A percentile compares a stretch with the other conserved stretches of the same genome.
Evolutionary conservation across 352 stramenopile genomes (phyloP).

Genomic region (Achlya hypogyna): DNA sequence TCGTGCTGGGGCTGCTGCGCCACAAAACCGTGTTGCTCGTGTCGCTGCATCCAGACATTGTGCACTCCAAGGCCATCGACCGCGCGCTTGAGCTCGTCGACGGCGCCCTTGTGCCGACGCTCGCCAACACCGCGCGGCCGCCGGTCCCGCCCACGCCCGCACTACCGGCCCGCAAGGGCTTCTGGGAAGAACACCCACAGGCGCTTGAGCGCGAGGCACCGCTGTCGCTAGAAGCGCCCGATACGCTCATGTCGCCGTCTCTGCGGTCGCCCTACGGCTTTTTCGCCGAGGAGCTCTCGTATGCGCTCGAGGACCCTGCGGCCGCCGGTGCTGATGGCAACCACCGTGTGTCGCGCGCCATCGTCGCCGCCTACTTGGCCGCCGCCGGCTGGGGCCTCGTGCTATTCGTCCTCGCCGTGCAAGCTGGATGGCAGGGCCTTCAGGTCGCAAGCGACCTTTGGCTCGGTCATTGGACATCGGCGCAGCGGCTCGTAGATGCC

Average conservation of each 20-base stretch:
- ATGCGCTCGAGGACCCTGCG: neutral
- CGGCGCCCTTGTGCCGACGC: neutral
- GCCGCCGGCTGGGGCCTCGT: neutral
- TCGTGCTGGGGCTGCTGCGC: slow-evolving; percentile 38
- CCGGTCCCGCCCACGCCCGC: neutral
- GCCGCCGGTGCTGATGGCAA: neutral
- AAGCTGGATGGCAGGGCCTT: neutral
- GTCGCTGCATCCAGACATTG: slow-evolving; percentile 25
- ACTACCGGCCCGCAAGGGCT: neutral
- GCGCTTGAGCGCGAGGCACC: neutral
- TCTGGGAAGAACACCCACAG: slow-evolving; percentile 7
- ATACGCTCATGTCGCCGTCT: slow-evolving; percentile 8
- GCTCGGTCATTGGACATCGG: slow-evolving; percentile 10
- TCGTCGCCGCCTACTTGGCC: neutral
- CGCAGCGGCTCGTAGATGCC: neutral
- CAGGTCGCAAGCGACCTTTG: slow-evolving; percentile 11
- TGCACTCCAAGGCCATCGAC: neutral
- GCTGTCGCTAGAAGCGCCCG: neutral
- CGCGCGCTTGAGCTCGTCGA: neutral
- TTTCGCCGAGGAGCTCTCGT: neutral
- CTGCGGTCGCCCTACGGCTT: slow-evolving; percentile 9
- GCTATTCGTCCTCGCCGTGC: neutral
- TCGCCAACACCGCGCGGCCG: neutral
- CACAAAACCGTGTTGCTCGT: slow-evolving; percentile 67
- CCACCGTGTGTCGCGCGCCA: neutral